These are phyloP conservation scores for Tieghemiomyces parasiticus DNA, from an alignment of 192 early-diverging fungal genomes.

Conservation along the genomic window DNA sequence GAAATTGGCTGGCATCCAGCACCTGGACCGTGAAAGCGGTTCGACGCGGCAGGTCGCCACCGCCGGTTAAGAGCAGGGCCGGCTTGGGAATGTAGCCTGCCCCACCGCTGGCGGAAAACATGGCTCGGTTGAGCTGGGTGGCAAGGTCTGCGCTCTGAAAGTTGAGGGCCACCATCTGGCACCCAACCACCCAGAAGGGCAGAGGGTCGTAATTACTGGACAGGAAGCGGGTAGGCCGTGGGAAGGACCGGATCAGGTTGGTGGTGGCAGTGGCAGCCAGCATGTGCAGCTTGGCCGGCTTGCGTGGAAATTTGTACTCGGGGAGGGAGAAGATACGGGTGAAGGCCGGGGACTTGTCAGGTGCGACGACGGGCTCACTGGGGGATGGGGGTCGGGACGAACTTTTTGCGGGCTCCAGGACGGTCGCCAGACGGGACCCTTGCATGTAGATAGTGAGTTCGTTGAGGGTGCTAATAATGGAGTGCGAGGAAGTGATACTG, in stretches of 20 bases:
- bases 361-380: neutral
- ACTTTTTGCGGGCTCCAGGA: neutral
- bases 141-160: constrained; percentile 68
- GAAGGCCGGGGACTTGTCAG: constrained; percentile 27
- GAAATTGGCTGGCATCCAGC: neutral
- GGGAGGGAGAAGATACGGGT: constrained; percentile 60
- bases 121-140: constrained; percentile 73
- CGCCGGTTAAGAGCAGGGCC: constrained; percentile 11
- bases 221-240: constrained; percentile 55
- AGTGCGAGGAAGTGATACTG: neutral
- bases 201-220: constrained; percentile 78
- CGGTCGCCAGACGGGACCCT: neutral
- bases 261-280: constrained; percentile 31
- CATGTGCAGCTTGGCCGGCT: constrained; percentile 37
- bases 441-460: constrained; percentile 2
- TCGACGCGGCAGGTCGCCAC: neutral
- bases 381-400: neutral
- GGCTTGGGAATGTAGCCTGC: constrained; percentile 78
- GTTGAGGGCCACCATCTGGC: constrained; percentile 83
- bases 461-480: neutral
- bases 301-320: constrained; percentile 32
- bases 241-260: constrained; percentile 51
- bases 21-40: neutral
- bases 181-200: constrained; percentile 62
- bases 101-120: constrained; percentile 58